Conservation (phyloP, 306 rosid species). For the Cajanus cajan region DNA sequence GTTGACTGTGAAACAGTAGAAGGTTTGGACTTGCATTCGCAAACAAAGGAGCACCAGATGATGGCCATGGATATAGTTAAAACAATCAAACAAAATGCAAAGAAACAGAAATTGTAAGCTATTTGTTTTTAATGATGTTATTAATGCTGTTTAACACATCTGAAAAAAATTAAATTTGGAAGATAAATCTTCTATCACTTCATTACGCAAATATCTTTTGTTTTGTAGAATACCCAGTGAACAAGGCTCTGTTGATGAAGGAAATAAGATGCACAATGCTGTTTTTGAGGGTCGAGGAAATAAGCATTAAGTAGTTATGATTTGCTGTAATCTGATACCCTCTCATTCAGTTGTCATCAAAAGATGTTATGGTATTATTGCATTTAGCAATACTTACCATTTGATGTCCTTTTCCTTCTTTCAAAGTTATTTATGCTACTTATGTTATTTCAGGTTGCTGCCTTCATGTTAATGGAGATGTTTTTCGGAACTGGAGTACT, state of each 20-base stretch:
- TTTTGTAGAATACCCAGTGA: slow-evolving; percentile 57
- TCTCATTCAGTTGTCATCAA: slow-evolving; percentile 36
- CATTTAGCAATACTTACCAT: slow-evolving; percentile 50
- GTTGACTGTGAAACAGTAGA: slow-evolving; percentile 93
- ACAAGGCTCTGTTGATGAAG: slow-evolving; percentile 63
- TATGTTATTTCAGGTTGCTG: slow-evolving; percentile 86
- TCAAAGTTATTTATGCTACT: slow-evolving; percentile 53
- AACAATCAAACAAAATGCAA: slow-evolving; percentile 87
- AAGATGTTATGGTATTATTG: slow-evolving; percentile 56
- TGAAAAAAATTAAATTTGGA: background rate
- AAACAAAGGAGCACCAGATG: slow-evolving; percentile 92
- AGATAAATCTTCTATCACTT: slow-evolving; percentile 3
- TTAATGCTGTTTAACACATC: slow-evolving; percentile 16
- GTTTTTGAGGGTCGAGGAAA: slow-evolving; percentile 62
- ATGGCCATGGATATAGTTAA: slow-evolving; percentile 91
- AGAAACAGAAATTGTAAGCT: slow-evolving; percentile 73
- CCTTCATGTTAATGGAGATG: slow-evolving; percentile 65
- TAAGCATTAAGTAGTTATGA: slow-evolving; percentile 48
- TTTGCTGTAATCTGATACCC: slow-evolving; percentile 41
- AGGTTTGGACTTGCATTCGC: slow-evolving; percentile 95
- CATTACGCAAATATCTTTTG: background rate
- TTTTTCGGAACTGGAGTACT: slow-evolving; percentile 69
- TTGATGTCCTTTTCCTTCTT: slow-evolving; percentile 33
- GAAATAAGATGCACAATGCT: slow-evolving; percentile 49
- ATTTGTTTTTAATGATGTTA: background rate